Percentiles rank a stretch among this genome's conserved stretches.
Conservation (phyloP, 352 stramenopile species). For the Pythium biforme region DNA sequence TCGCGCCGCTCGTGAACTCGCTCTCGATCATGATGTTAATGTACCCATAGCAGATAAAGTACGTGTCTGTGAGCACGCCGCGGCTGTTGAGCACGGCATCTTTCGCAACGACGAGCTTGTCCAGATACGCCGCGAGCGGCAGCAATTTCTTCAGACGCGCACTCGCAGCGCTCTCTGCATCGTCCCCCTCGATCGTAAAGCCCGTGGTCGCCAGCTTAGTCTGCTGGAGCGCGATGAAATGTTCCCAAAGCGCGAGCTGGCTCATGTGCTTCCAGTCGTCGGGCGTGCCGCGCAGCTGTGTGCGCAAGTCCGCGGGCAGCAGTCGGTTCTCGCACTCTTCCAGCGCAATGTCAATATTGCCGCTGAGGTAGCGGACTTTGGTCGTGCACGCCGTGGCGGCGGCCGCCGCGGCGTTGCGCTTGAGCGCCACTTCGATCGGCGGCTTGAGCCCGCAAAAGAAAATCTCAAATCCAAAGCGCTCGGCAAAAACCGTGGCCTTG, state of each 20-base stretch:
- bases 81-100: conserved; percentile 35
- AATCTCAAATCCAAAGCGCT: conserved; percentile 73
- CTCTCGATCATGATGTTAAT: conserved; percentile 73
- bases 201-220: conserved; percentile 1
- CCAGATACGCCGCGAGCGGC: conserved; percentile 56
- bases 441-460: conserved; percentile 72
- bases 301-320: conserved; percentile 43
- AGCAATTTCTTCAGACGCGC: conserved; percentile 44
- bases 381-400: conserved; percentile 3
- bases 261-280: conserved; percentile 64
- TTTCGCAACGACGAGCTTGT: conserved; percentile 52
- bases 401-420: conserved; percentile 11
- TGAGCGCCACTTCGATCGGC: conserved; percentile 17
- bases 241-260: conserved; percentile 65
- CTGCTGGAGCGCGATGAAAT: conserved; percentile 51
- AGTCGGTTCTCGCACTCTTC: conserved; percentile 69
- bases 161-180: neutral
- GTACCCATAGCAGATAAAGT: conserved; percentile 75
- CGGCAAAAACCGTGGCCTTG: conserved; percentile 56
- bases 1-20: conserved; percentile 54
- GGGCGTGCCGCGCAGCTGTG: conserved; percentile 32
- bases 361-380: conserved; percentile 20
- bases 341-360: conserved; percentile 41
- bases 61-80: conserved; percentile 53
- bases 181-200: neutral